A percentile compares a stretch with the other conserved stretches of the same genome.
phyloP scores from a whole-genome alignment of 2,329 filamentous ascomycete species.

The Diaporthe sp. region DNA sequence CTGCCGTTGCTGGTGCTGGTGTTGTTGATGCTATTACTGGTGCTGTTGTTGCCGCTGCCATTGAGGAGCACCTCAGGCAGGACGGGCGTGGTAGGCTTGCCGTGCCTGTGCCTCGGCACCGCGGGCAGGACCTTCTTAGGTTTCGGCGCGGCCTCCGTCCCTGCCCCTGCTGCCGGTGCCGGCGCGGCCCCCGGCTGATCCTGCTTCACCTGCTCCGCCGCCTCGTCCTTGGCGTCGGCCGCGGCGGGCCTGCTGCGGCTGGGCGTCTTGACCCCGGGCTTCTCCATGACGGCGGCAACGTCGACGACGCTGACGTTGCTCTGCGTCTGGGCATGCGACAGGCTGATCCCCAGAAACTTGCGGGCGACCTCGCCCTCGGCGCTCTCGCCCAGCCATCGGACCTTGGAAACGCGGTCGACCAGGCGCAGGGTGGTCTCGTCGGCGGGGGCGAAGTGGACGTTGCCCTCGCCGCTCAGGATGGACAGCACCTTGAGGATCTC shows the following conservation, averaged over 20 bases:
- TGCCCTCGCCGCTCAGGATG: constrained; percentile 77
- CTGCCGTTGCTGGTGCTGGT: background rate
- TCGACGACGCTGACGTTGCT: constrained; percentile 84
- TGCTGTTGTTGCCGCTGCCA: background rate
- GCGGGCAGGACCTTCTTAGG: constrained; percentile 66
- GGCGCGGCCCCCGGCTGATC: constrained; percentile 32
- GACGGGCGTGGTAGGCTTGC: constrained; percentile 55
- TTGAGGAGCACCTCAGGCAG: constrained; percentile 34
- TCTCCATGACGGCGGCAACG: constrained; percentile 84
- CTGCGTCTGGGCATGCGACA: constrained; percentile 74
- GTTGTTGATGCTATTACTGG: background rate
- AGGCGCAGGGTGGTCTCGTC: constrained; percentile 86
- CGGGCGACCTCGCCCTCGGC: constrained; percentile 64
- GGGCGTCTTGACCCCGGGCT: constrained; percentile 85
- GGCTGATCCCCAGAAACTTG: constrained; percentile 78
- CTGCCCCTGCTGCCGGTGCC: constrained; percentile 38
- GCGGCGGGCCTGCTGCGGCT: constrained; percentile 66
- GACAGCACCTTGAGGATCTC: constrained; percentile 84
- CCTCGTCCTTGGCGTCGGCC: constrained; percentile 45
- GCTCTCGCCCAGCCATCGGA: constrained; percentile 73
- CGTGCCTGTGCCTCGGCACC: constrained; percentile 70
- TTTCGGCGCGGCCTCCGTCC: constrained; percentile 45
- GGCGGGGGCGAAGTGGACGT: constrained; percentile 82
- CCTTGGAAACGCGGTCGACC: constrained; percentile 80
- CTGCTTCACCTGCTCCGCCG: constrained; percentile 43